Percentiles rank a stretch among this genome's conserved stretches.
phyloP scores from a whole-genome alignment of 2,329 filamentous ascomycete species.

The Neopestalotiopsis sp. region DNA sequence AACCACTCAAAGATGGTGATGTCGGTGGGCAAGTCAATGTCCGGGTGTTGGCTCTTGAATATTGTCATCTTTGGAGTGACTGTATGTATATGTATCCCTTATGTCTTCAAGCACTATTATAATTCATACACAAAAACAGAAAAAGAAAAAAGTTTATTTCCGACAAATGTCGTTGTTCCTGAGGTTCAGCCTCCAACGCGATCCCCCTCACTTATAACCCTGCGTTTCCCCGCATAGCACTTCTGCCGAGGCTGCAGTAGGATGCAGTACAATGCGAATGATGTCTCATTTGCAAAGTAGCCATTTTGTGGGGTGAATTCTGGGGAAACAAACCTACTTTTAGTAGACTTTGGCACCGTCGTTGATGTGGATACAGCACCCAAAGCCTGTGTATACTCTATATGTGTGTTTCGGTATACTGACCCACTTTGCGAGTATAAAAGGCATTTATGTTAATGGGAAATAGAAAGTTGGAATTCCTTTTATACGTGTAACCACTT shows the following conservation, averaged over 20 bases:
- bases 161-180: background rate
- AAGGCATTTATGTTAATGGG: too few relatives aligned
- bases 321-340: background rate
- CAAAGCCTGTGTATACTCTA: too few relatives aligned
- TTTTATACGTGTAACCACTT: too few relatives aligned
- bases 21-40: constrained; percentile 17
- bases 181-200: background rate
- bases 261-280: background rate
- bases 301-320: background rate
- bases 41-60: background rate
- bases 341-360: too few relatives aligned
- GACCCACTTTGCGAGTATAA: too few relatives aligned
- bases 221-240: constrained; percentile 6
- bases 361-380: too few relatives aligned
- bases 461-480: too few relatives aligned
- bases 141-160: too few relatives aligned
- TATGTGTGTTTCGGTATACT: too few relatives aligned
- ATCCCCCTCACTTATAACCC: constrained; percentile 13
- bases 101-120: too few relatives aligned
- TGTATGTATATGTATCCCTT: background rate
- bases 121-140: too few relatives aligned
- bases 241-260: constrained; percentile 10
- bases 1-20: constrained; percentile 33
- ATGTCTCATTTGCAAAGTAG: too few relatives aligned
- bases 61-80: background rate